phyloP scores from a whole-genome alignment of 129 eudicot genomes.

The Smallanthus sonchifolius region DNA sequence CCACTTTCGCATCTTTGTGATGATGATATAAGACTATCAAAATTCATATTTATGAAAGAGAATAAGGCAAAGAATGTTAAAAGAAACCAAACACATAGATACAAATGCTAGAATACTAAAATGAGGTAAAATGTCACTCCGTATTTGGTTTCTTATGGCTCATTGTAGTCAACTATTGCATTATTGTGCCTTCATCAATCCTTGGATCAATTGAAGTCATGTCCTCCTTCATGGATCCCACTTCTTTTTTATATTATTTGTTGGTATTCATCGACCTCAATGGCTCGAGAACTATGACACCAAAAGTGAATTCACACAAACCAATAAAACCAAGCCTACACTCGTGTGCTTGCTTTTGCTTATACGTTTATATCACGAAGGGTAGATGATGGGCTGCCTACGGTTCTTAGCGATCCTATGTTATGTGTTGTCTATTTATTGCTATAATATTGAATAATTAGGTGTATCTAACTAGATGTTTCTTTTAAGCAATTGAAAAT shows the following conservation, averaged over 20 bases:
- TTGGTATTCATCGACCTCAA: constrained; percentile 2
- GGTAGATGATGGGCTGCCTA: constrained; percentile 6
- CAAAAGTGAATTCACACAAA: not conserved
- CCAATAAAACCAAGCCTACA: constrained; percentile 18
- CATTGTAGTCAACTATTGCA: constrained; percentile 26
- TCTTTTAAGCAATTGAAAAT: not conserved
- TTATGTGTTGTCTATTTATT: constrained; percentile 6
- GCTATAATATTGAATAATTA: not conserved
- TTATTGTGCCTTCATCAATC: constrained; percentile 24
- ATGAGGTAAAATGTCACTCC: constrained; percentile 36
- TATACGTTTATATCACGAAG: not conserved
- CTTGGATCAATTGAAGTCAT: constrained; percentile 32
- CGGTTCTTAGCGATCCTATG: not conserved
- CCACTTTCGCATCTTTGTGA: not conserved
- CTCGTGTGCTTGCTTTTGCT: constrained; percentile 20
- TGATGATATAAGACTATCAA: not conserved
- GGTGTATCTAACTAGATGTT: not conserved
- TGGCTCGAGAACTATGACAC: constrained; percentile 13
- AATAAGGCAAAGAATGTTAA: constrained; percentile 18
- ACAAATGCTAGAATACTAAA: constrained; percentile 33
- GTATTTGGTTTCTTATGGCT: constrained; percentile 8
- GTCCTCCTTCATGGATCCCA: constrained; percentile 29
- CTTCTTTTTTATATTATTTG: constrained; percentile 11
- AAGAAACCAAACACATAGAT: constrained; percentile 25
- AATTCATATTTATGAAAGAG: not conserved